Base-by-base conservation (phyloP, 352 stramenopile species). In the Heterotrichella gracilis region DNA sequence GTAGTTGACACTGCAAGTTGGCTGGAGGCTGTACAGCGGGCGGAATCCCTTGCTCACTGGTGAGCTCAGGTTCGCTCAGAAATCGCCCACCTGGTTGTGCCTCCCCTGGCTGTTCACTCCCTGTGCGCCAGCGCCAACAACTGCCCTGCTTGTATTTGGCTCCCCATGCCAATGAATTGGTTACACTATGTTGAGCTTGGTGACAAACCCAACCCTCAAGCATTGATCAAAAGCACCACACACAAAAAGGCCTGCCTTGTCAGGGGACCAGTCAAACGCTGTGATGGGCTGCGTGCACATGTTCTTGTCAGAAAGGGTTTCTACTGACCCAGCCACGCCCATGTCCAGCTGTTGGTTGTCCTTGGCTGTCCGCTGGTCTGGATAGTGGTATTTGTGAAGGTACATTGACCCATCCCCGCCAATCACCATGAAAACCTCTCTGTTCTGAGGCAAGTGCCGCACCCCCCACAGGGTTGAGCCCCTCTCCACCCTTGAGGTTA, bases 321-420 rank as follows among this genome's bases (percentile, higher is more conserved):
- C 87, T 2, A 94, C 83, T 0, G 78, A 82, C 25, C 89, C 89
- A 69, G 79, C 82, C 0, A 95, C 82, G 32, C 89, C 89, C 20
- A 84, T 78, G 21, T 86, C 78, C 3, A 80, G 70, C 40, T 83
- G 83, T 22, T 89, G 81, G 0, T 81, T 76, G 75, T 95, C 87
- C 71, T 88, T 85, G 0, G 75, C 79, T 22, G 80, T 82, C n/a
- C 84, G 77, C 0, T 82, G 82, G 23, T 82, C 68, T 4, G 84
- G 84, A 68, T 88, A 87, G 66, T 85, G 79, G 25, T 96, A 95
- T 77, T 93, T 94, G 82, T 95, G 95, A 64, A 95, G 69, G 72
- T 95, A 95, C 75, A 95, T 89, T 22, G 88, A 87, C 3, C 89
- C 89, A 73, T 96, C 95, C 41, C 88, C 89, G 42, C 89, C 88